Base-by-base conservation (phyloP, 2,329 filamentous ascomycete species). In the Cephalotrichum gorgonifer region DNA sequence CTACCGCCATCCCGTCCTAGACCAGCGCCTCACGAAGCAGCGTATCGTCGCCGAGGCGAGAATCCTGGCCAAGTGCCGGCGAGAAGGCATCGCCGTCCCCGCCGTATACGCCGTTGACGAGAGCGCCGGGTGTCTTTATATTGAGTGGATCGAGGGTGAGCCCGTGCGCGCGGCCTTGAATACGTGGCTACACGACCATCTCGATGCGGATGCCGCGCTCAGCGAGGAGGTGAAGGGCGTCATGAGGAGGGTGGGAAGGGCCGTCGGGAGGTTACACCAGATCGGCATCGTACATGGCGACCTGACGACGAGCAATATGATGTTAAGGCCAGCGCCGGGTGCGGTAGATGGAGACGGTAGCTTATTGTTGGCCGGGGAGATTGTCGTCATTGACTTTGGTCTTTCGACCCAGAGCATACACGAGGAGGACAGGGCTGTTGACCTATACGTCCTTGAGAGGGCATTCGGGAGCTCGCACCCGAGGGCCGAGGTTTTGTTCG, bases 391-490 rank as follows among this genome's bases (percentile, higher is more conserved):
- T 62, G 93, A 98, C 68, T 94, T 98, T 61, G 93, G 93, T 0
- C 78, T 98, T 20, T 89, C 90, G 14, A 84, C 79, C 56, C 85
- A 91, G 66, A 87, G 83, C 53, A 69, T 79, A 17, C 81, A 86
- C 55, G 91, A 96, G 49, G 93, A 98, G 67, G 93, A 98, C 62
- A 79, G 90, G 49, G 93, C 93, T 1, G 93, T 98, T 35, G 93
- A 98, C 70, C 67, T 98, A 49, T 98, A 98, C 65, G 93, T 98
- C 11, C 72, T 98, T 43, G 93, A 98, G 67, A 75, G 93, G 48
- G 93, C 93, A 1, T 97, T 97, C 72, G 86, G 84, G 22, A 95
- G 89, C 60, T 97, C 93, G 31, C 93, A 98, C 71, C 91, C 93
- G 1, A 78, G 83, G 46, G 88, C 89, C 1, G 88, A 95, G 62